Evolutionary conservation across 371 early-diverging fungal species (phyloP), one percentile per base, ranked within the genome.

Genomic region (Mortierella sp.): DNA sequence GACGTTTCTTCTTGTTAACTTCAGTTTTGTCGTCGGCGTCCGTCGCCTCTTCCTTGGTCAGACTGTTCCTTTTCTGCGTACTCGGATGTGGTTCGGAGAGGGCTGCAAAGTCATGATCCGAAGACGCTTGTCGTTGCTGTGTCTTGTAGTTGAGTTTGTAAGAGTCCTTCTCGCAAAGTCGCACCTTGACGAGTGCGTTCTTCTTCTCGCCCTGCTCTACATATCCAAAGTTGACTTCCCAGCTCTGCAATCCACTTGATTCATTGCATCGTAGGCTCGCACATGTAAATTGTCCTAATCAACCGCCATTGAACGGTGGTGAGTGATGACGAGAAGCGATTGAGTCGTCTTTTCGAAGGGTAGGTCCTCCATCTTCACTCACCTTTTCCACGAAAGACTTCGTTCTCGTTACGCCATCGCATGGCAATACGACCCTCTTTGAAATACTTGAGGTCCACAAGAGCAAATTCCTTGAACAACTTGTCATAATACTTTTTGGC

Each of bases 161-260:
- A 0, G 93, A 88, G 73, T 94, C 94, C 4, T 61, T 78, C 0
- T 82, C 82, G 54, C 95, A 94, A 4, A 94, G 80, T 54, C 94
- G 83, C 30, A 94, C 76, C 65, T 94, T 94, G 57, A 94, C 94
- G 45, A 95, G 73, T 14, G 93, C 94, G 58, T 92, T 91, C 72
- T 93, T 93, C 64, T 86, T 84, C 55, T 85, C 83, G 0, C 85
- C 64, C 24, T 65, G 61, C 38, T 95, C 94, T 21, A 86, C 65
- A 70, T 94, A 94, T 3, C 83, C 91, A 79, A 95, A 95, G 59
- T 92, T 92, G 31, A 94, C 92, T 65, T 94, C 95, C 95, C 95
- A 95, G 46, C 91, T 88, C 53, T 84, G 76, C 30, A 94, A 68
- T 0, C 72, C 63, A 0, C 78, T 43, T 2, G 78, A 73, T 23